phyloP scores from a whole-genome alignment of 768 basidiomycete species.

The Boletus fagicola region DNA sequence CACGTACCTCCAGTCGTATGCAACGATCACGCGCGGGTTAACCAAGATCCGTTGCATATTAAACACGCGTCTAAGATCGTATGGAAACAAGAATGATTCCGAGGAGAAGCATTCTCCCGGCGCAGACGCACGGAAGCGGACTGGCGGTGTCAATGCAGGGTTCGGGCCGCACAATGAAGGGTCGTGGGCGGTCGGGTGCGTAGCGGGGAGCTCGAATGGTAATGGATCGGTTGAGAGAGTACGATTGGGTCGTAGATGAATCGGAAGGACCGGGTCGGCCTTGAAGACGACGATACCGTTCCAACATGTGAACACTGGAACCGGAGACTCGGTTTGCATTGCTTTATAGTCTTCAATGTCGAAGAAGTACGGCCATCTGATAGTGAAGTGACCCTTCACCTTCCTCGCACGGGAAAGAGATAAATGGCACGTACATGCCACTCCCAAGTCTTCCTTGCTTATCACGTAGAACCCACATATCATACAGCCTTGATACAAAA shows the following conservation, averaged over 20 bases:
- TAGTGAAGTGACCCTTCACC: not conserved
- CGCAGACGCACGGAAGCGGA: conserved; percentile 17
- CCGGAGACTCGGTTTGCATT: conserved; percentile 39
- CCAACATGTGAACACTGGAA: conserved; percentile 46
- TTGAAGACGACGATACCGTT: conserved; percentile 43
- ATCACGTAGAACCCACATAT: conserved; percentile 26
- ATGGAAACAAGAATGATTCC: conserved; percentile 42
- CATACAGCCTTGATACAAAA: conserved; percentile 17
- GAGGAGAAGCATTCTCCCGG: conserved; percentile 28
- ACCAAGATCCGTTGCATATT: conserved; percentile 36
- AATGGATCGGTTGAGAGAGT: conserved; percentile 37
- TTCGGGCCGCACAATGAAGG: conserved; percentile 11
- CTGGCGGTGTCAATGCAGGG: conserved; percentile 20
- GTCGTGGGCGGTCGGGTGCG: conserved; percentile 18
- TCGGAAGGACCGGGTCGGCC: conserved; percentile 42
- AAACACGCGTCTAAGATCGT: conserved; percentile 42
- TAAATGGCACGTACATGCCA: conserved; percentile 5
- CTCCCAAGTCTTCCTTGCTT: conserved; percentile 17
- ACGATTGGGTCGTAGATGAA: conserved; percentile 36
- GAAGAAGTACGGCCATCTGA: conserved; percentile 42
- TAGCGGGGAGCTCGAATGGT: conserved; percentile 8
- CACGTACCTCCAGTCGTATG: conserved; percentile 36
- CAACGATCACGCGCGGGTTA: conserved; percentile 41
- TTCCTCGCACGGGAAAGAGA: no score
- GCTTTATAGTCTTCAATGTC: conserved; percentile 36